Base-by-base conservation (phyloP, 2,329 filamentous ascomycete species). In the Xylariaceae sp. region DNA sequence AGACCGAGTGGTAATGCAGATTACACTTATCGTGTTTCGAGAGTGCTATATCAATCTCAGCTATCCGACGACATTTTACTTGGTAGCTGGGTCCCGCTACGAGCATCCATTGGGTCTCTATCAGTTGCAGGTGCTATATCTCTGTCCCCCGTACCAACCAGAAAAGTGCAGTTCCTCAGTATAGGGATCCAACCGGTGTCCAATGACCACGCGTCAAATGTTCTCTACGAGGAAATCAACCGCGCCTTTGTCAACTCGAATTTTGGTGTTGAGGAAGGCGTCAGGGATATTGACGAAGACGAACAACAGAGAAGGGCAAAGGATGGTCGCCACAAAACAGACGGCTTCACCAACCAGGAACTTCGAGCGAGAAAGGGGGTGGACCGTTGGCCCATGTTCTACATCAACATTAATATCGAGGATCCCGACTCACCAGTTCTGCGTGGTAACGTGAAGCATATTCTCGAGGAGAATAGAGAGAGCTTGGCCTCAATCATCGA, bases 331-430 rank as follows among this genome's bases (percentile, higher is more conserved):
- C 36, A 51, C 38, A 74, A 68, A 37, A 56, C 49, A 5, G 64
- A 69, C 18, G 63, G 61, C 1, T 72, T 65, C 35, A 72, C 66
- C 1, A 60, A 55, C 19, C 69, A 60, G 42, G 72, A 77, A 37
- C 45, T 72, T 23, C 76, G 67, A 49, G 58, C 60, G 10, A 69
- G 66, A 27, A 90, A 85, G 52, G 70, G 77, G 0, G 64, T 89
- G 8, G 87, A 95, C 49, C 73, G 77, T 32, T 92, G 86, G 78
- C 88, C 90, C 0, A 90, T 90, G 79, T 96, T 94, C 49, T 83
- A 80, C 47, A 60, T 96, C n/a, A 75, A 75, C 18, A 72, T 94
- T 22, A 60, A 67, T 2, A 49, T 70, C 24, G 36, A 25, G 8
- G 38, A 40, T 14, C 22, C 27, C 17, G 29, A 11, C 9, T 37